Conservation (phyloP, 805 yeast genomes). For the Candida broadrunensis region DNA sequence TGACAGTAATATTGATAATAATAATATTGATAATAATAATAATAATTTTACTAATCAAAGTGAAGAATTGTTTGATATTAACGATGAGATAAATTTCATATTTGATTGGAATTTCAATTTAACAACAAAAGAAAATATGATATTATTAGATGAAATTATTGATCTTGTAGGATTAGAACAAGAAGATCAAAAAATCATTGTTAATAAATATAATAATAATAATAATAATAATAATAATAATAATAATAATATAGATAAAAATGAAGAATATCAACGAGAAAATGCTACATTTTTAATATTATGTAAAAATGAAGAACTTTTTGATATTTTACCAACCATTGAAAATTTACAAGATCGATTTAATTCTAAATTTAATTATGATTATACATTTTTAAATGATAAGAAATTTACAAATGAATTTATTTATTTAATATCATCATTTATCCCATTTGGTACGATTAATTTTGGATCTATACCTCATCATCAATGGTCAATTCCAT, state of each 20-base stretch:
- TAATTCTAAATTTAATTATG: constrained; percentile 61
- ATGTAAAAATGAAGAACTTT: constrained; percentile 66
- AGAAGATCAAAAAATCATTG: background rate
- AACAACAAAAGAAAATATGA: background rate
- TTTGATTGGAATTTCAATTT: background rate
- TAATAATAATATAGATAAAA: background rate
- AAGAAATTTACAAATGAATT: constrained; percentile 59
- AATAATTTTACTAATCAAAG: background rate
- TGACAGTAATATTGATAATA: too few species aligned
- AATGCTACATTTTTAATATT: constrained; percentile 69
- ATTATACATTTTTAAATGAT: constrained; percentile 80
- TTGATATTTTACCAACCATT: constrained; percentile 54
- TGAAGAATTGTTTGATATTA: background rate
- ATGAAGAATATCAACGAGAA: constrained; percentile 21
- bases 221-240: background rate
- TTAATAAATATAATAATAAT: background rate
- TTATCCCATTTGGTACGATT: constrained; percentile 54
- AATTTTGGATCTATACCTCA: constrained; percentile 60
- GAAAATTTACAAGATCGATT: constrained; percentile 65
- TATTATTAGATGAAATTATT: background rate
- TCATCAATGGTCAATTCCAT: constrained; percentile 72
- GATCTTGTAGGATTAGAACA: background rate
- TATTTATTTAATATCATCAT: constrained; percentile 41
- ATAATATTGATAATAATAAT: too few species aligned
- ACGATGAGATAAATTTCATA: background rate